Evolutionary conservation across 1,284 basidiomycete species (phyloP), one percentile per base, ranked within the genome.

Genomic region (Moesziomyces antarcticus): DNA sequence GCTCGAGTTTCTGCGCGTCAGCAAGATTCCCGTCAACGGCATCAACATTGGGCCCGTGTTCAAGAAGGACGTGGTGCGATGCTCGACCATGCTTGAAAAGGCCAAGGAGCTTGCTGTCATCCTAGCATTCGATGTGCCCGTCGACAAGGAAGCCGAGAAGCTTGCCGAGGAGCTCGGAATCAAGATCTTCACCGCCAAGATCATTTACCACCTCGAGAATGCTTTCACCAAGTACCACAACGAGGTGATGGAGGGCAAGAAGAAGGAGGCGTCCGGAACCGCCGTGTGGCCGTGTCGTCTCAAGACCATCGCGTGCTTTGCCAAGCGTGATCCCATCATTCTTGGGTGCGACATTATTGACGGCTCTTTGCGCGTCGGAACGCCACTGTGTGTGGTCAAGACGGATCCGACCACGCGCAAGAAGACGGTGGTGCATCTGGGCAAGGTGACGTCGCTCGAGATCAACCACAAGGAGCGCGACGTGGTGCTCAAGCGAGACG

Each of bases 131-230:
- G 97, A 99, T 85, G 97, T 99, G 21, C 85, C 91, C 0, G 86
- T 89, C 49, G 93, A 98, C 85, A 95, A 90, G 85, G 96, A 98
- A 58, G 93, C 94, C 4, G 93, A 95, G 82, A 89, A 90, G 75
- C 83, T 95, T 58, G 96, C 96, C 2, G 93, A 96, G 62, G 94
- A 97, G 83, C 91, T 94, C 87, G 95, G 95, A 37, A 91, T 99
- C 81, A 90, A 89, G 78, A 86, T 99, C 79, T 99, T 98, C 88
- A 95, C 92, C 92, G 94, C 94, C 75, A 93, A 94, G 82, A 98
- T 99, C 85, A 99, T 99, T 81, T 99, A 99, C 86, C 97, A 99
- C 85, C 87, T 99, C 60, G 98, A 99, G 85, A 97, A 99, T 84
- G 90, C 93, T 25, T 99, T 99, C 87, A 97, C 91, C 50, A 92